These are phyloP conservation scores for Pythium periplocum DNA, from an alignment of 352 stramenopile species.

Conservation along the genomic window DNA sequence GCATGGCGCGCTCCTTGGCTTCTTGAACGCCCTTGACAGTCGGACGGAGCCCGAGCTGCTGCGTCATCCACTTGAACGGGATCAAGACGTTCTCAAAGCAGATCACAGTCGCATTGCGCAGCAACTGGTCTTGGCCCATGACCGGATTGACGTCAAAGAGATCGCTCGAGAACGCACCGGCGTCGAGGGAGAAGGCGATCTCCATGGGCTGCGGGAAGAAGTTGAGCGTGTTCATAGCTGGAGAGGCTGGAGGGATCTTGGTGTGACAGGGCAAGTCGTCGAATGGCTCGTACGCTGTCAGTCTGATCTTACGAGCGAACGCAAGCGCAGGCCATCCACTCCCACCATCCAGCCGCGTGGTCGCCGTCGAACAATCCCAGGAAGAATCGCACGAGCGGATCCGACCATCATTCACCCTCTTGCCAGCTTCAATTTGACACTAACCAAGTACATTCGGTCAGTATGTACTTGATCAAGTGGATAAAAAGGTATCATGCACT, in stretches of 20 bases:
- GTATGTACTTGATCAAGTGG: too few relatives aligned
- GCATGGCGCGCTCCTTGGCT: constrained; percentile 41
- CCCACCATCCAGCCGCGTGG: too few relatives aligned
- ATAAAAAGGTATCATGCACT: too few relatives aligned
- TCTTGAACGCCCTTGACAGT: constrained; percentile 31
- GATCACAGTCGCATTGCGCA: constrained; percentile 56
- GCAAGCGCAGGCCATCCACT: too few relatives aligned
- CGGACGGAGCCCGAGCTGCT: constrained; percentile 40
- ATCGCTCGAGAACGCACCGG: constrained; percentile 16
- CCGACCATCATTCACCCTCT: too few relatives aligned
- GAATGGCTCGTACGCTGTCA: not conserved
- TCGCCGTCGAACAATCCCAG: too few relatives aligned
- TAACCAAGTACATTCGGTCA: too few relatives aligned
- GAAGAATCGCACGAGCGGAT: too few relatives aligned
- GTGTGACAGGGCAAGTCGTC: not conserved
- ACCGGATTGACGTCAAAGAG: constrained; percentile 8
- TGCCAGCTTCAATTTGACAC: too few relatives aligned
- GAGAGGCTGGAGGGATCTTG: not conserved
- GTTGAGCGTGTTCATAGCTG: not conserved
- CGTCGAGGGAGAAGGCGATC: constrained; percentile 19
- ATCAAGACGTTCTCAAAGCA: constrained; percentile 69
- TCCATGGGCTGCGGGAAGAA: constrained; percentile 21
- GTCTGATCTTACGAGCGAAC: too few relatives aligned
- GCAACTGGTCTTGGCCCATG: constrained; percentile 3
- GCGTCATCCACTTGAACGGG: constrained; percentile 56